Conservation (phyloP, 2,329 filamentous ascomycete genomes). For the Phialophora expanda region DNA sequence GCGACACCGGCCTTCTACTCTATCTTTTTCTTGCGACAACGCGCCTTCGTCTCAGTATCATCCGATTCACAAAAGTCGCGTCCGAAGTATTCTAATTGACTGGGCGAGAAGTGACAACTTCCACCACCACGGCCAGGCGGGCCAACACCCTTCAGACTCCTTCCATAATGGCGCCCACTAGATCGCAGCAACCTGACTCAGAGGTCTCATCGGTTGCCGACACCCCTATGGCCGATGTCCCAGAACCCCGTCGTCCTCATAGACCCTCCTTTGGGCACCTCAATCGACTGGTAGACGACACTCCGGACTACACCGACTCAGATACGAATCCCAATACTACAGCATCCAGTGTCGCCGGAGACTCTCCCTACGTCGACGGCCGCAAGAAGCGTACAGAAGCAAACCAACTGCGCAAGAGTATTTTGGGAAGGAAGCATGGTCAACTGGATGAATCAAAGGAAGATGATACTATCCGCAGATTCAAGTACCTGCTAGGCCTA, state of each 20-base stretch:
- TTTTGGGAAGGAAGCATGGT: conserved; percentile 94
- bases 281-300: conserved; percentile 58
- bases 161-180: conserved; percentile 50
- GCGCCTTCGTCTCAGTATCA: neutral
- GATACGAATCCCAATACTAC: conserved; percentile 70
- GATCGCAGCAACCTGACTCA: conserved; percentile 44
- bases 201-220: conserved; percentile 52
- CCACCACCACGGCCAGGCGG: conserved; percentile 26
- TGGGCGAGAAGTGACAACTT: conserved; percentile 25
- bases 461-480: conserved; percentile 91
- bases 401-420: conserved; percentile 85
- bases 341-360: conserved; percentile 84
- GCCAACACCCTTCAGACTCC: conserved; percentile 23
- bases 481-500: conserved; percentile 90
- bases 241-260: conserved; percentile 34
- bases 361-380: conserved; percentile 70
- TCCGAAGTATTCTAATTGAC: conserved; percentile 17
- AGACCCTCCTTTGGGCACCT: conserved; percentile 40
- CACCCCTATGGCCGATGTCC: conserved; percentile 54
- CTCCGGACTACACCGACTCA: conserved; percentile 69
- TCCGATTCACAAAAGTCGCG: conserved; percentile 22
- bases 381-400: conserved; percentile 85
- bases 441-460: conserved; percentile 92
- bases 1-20: conserved; percentile 10
- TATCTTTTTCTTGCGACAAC: neutral